Percentiles rank a stretch among this genome's conserved stretches.
Conservation (phyloP, 1,284 basidiomycete species). For the Xerocomus nothofagi region DNA sequence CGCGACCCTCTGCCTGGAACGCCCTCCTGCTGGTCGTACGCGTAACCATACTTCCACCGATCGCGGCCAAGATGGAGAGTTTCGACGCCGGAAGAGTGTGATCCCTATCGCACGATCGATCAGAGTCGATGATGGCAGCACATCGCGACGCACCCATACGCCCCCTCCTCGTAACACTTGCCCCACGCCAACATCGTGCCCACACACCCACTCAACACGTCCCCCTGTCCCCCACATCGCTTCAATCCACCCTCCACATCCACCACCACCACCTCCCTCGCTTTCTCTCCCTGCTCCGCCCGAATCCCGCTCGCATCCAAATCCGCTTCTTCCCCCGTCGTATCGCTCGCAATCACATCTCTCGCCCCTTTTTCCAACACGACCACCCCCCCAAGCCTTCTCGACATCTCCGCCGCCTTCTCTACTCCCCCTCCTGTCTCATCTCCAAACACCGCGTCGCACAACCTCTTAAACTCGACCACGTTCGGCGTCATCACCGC, state of each 20-base stretch:
- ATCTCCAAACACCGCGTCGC: conserved; percentile 59
- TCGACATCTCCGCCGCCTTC: conserved; percentile 66
- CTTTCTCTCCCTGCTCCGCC: conserved; percentile 39
- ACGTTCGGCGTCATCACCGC: conserved; percentile 93
- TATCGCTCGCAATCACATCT: conserved; percentile 71
- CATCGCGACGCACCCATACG: conserved; percentile 59
- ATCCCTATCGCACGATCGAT: conserved; percentile 39
- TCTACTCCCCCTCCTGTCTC: conserved; percentile 47
- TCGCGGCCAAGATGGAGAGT: conserved; percentile 83
- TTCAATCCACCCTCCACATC: conserved; percentile 82
- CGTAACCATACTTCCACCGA: conserved; percentile 88
- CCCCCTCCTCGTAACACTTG: conserved; percentile 83
- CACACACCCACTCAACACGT: conserved; percentile 85
- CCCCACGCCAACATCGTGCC: conserved; percentile 94
- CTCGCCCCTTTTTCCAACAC: conserved; percentile 87
- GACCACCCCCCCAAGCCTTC: conserved; percentile 80
- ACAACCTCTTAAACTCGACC: conserved; percentile 88
- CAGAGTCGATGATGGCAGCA: background rate
- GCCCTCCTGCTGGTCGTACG: conserved; percentile 77
- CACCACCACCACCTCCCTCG: conserved; percentile 61
- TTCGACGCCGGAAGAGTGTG: conserved; percentile 52
- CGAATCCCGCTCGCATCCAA: conserved; percentile 42
- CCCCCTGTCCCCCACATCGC: conserved; percentile 94
- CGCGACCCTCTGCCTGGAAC: conserved; percentile 74
- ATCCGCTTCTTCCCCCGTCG: conserved; percentile 51